Base-by-base conservation (phyloP, 352 stramenopile genomes). In the Globisporangium ultimum region DNA sequence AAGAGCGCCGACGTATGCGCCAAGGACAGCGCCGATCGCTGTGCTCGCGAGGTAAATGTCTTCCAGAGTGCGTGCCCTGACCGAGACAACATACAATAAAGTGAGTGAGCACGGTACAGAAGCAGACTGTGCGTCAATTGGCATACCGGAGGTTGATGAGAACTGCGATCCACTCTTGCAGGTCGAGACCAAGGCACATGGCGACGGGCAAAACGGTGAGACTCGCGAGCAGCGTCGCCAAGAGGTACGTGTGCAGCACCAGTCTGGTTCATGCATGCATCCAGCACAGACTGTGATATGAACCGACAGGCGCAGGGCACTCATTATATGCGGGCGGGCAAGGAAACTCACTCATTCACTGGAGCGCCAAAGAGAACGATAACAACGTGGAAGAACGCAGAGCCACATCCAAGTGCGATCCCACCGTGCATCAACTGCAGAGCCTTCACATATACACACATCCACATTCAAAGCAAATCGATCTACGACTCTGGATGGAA, bases 351-450 rank as follows among this genome's bases (percentile, higher is more conserved):
- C 85, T 84, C 66, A 22, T 77, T 46, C 24, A 95, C 52, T 0
- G 86, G 80, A 9, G 86, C 86, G 34, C 86, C 86, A 50, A 95
- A 95, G 51, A 92, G 64, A 21, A 92, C 64, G 62, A 92, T 70
- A 21, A 70, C 54, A 21, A 81, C 64, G 59, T 95, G 76, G 64
- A 87, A 87, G 24, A 76, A 38, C 13, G 45, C 55, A 2, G 72
- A 66, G 41, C 81, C 79, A 11, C 80, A 34, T 8, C 63, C 17
- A 0, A 91, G 61, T 15, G 72, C 75, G 21, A 70, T 0, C 41
- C 68, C 20, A 36, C 70, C 74, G n/a, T 55, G 34, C 18, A 20
- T 13, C n/a, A 68, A 22, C 48, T 70, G 63, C 22, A 46, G 53
- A 2, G 10, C 4, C 48, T 68, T 21, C 2, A 10, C 11, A 38